Conservation (phyloP, 192 early-diverging fungal species). For the Backusella mclennaniae region DNA sequence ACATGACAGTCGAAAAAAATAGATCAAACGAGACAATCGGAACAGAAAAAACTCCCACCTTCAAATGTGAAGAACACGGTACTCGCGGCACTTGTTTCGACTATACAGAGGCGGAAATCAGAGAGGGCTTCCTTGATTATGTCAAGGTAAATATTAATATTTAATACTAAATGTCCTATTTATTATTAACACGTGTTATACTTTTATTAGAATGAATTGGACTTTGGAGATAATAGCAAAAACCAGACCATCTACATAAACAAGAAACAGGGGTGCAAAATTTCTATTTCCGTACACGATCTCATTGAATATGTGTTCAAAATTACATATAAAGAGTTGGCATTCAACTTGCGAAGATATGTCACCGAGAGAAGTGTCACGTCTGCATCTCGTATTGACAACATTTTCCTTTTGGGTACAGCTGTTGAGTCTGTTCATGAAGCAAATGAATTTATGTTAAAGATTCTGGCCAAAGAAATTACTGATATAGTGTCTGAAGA, state of each 20-base stretch:
- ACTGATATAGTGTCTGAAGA: background rate
- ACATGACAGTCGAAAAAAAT: background rate
- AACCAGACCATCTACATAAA: background rate
- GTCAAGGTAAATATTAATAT: background rate
- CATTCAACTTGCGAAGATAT: background rate
- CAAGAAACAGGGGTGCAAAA: background rate
- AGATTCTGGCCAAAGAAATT: background rate
- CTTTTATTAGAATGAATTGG: background rate
- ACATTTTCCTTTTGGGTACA: slow-evolving; percentile 1
- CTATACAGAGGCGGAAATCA: background rate
- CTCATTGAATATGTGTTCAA: background rate
- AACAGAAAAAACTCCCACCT: background rate
- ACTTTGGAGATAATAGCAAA: background rate
- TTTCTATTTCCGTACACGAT: background rate
- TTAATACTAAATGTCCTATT: background rate
- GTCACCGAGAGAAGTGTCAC: background rate
- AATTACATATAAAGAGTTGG: background rate
- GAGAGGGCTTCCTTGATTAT: background rate
- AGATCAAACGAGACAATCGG: background rate
- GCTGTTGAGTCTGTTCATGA: background rate
- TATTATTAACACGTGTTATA: background rate
- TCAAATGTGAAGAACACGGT: background rate
- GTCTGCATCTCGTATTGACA: background rate
- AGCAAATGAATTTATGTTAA: background rate
- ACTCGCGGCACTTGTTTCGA: background rate